A percentile compares a stretch with the other conserved stretches of the same genome.
These are phyloP conservation scores for Amaranthus hypochondriacus DNA, from an alignment of 148 eudicot species.

Conservation along the genomic window DNA sequence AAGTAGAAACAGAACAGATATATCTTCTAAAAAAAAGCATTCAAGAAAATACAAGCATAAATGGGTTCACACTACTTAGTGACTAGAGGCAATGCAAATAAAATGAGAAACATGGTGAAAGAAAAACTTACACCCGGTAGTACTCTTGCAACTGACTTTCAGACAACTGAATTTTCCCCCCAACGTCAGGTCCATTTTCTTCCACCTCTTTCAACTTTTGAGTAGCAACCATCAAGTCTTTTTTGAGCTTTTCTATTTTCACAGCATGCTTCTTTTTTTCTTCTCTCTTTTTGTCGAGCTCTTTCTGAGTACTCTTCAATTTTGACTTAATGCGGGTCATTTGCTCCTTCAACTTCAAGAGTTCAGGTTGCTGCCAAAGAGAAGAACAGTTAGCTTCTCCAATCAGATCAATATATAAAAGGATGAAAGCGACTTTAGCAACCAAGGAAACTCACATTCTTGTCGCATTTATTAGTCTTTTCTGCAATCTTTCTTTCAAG, in stretches of 20 bases:
- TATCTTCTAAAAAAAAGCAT: neutral
- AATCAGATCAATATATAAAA: conserved; percentile 3
- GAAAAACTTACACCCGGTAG: conserved; percentile 67
- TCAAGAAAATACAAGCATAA: neutral
- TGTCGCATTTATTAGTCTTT: conserved; percentile 63
- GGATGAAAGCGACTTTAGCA: neutral
- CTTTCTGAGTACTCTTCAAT: conserved; percentile 72
- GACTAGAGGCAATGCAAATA: neutral
- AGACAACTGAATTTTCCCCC: conserved; percentile 69
- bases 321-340: conserved; percentile 59
- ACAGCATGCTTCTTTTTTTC: conserved; percentile 65
- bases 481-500: conserved; percentile 73
- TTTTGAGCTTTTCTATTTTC: conserved; percentile 71
- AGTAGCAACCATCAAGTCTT: conserved; percentile 53
- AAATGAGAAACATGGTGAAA: neutral
- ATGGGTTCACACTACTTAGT: neutral
- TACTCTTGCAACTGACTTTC: conserved; percentile 70
- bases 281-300: conserved; percentile 78
- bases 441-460: conserved; percentile 45
- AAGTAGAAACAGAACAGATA: neutral
- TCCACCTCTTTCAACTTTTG: conserved; percentile 52
- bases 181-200: conserved; percentile 61
- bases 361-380: conserved; percentile 72
- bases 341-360: conserved; percentile 72
- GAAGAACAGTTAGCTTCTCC: conserved; percentile 9